phyloP scores from a whole-genome alignment of 1,139 yeast genomes.

The Pichia sp. region DNA sequence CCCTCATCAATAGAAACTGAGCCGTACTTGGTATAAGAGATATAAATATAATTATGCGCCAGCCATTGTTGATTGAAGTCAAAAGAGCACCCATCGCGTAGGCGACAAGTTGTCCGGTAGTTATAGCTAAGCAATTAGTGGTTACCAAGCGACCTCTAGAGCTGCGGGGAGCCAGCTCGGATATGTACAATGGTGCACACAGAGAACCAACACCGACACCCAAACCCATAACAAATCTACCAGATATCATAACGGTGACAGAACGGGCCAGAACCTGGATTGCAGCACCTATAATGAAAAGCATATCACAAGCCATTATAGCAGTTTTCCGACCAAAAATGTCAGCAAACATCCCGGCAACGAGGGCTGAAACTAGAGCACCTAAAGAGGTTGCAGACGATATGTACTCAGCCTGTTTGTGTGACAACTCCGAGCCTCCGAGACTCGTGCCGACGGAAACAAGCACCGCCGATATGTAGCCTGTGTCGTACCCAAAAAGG shows the following conservation, averaged over 20 bases:
- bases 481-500: constrained; percentile 60
- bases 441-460: constrained; percentile 48
- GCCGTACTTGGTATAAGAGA: constrained; percentile 47
- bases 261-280: constrained; percentile 40
- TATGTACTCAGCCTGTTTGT: constrained; percentile 45
- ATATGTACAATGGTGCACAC: constrained; percentile 49
- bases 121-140: constrained; percentile 48
- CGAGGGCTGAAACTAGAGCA: constrained; percentile 45
- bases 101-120: constrained; percentile 54
- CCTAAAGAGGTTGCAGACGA: constrained; percentile 54
- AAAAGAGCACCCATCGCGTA: constrained; percentile 49
- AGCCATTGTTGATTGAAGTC: constrained; percentile 38
- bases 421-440: constrained; percentile 34
- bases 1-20: constrained; percentile 41
- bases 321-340: constrained; percentile 41
- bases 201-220: constrained; percentile 55
- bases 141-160: constrained; percentile 51
- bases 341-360: constrained; percentile 47
- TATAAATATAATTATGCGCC: constrained; percentile 48
- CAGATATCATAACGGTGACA: constrained; percentile 48
- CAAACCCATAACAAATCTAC: constrained; percentile 49
- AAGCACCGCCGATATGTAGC: constrained; percentile 51
- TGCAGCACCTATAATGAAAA: constrained; percentile 45
- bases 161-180: constrained; percentile 49
- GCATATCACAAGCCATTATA: constrained; percentile 39